phyloP scores from a whole-genome alignment of 2,329 filamentous ascomycete genomes.

The Aureobasidium sp. region DNA sequence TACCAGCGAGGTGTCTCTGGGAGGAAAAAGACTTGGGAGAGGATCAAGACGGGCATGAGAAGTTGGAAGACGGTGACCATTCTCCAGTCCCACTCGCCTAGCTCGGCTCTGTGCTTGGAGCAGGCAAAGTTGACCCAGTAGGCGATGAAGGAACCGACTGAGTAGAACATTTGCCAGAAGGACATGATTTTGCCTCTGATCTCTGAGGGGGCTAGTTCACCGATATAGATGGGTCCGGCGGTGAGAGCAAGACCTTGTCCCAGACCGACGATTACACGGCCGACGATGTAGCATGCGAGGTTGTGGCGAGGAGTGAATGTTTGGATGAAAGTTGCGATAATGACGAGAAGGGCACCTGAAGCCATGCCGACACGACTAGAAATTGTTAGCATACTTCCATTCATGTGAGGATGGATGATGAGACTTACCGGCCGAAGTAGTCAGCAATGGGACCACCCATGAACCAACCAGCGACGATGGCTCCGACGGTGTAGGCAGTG shows the following conservation, averaged over 20 bases:
- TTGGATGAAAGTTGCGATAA: slow-evolving; percentile 62
- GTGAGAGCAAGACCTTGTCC: slow-evolving; percentile 60
- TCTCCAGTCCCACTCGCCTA: slow-evolving; percentile 57
- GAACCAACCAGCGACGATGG: slow-evolving; percentile 63
- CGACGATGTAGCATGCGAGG: slow-evolving; percentile 59
- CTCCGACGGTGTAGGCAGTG: slow-evolving; percentile 62
- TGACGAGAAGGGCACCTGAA: slow-evolving; percentile 54
- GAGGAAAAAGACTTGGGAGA: slow-evolving; percentile 54
- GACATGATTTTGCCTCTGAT: slow-evolving; percentile 62
- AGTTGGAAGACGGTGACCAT: slow-evolving; percentile 67
- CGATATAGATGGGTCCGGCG: slow-evolving; percentile 62
- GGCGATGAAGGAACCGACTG: slow-evolving; percentile 56
- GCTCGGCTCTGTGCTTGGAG: slow-evolving; percentile 42
- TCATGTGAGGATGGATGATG: background rate
- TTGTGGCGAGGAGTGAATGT: slow-evolving; percentile 49
- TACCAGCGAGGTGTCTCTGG: slow-evolving; percentile 63
- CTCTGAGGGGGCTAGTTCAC: slow-evolving; percentile 55
- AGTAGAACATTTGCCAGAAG: slow-evolving; percentile 63
- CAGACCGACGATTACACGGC: slow-evolving; percentile 60
- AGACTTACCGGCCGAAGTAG: slow-evolving; percentile 16
- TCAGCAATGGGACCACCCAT: slow-evolving; percentile 51
- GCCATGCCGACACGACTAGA: slow-evolving; percentile 45
- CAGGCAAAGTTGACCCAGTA: slow-evolving; percentile 60
- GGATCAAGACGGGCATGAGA: slow-evolving; percentile 55
- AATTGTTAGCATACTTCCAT: background rate